Base-by-base conservation (phyloP, 306 rosid genomes). In the Sesbania bispinosa region DNA sequence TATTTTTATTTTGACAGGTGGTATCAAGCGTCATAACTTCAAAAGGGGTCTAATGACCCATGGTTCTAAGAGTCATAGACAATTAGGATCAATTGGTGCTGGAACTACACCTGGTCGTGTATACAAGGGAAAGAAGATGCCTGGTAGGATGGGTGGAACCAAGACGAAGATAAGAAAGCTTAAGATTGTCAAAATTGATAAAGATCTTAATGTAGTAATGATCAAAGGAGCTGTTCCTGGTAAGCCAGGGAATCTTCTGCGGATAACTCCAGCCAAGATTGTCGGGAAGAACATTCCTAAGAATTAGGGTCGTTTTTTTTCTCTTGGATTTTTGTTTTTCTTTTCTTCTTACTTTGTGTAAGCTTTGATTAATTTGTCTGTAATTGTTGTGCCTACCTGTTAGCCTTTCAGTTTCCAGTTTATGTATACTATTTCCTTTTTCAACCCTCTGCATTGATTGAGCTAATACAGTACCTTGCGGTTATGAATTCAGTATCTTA, bases 71-170 rank as follows among this genome's bases (percentile, higher is more conserved):
- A 94, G 99, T 70, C 99, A 94, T 53, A 85, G 99, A 51, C 92
- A 89, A 27, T 69, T 91, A 0, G 99, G 99, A 35, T 94, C 99
- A 0, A 94, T 94, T 21, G 97, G 99, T 45, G 99, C 96, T 1
- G 99, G 99, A 69, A 94, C 99, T 0, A 94, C 99, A 1, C 99
- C 96, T 0, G 99, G 99, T 0, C 84, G 89, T 4, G 99, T 94
- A 1, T 91, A 89, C 79, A 80, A 80, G 62, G 99, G 99, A 42
- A 94, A 94, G 86, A 94, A 94, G 88, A 94, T 94, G 99, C 97
- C 99, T 29, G 97, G 99, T 4, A 82, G 97, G 79, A 94, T 94
- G 99, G 99, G 97, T 72, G 99, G 99, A 76, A 87, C 90, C 36
- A 94, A 87, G 61, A 86, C 70, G 2, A 94, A 94, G 90, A 91